Base-by-base conservation (phyloP, 257 asterid genomes). In the Nicotiana knightiana region DNA sequence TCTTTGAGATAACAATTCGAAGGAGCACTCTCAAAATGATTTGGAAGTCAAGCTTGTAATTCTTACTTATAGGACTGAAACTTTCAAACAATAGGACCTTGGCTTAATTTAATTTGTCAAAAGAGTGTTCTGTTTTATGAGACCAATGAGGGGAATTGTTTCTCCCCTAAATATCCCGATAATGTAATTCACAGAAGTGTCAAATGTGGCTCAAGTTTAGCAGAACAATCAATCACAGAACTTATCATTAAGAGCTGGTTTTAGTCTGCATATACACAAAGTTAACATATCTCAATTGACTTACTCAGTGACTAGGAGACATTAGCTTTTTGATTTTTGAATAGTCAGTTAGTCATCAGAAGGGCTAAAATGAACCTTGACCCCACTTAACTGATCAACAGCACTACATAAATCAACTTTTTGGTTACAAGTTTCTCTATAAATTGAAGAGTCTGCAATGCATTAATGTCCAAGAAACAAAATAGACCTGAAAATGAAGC, bases 361-460 rank as follows among this genome's bases (percentile, higher is more conserved):
- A 46, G 37, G 37, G 7, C 35, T 71, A 51, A 75, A 15, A 28
- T 24, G 46, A 75, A 51, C 28, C 46, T 75, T 51, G 79, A 75
- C 43, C 63, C 79, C 79, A 51, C 79, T 24, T 51, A 28, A 75
- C 26, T 28, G 16, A 51, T 30, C 33, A 64, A 64, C 43, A 28
- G 6, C 8, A 12, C 9, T 5, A 28, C 6, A 64, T 28, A 4
- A 9, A 61, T 61, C 11, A 12, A 9, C 11, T 3, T 9, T 18
- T 61, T 61, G 66, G 13, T 3, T 43, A 7, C 66, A 61, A 61
- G 32, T 51, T 48, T 73, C 9, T 51, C 28, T 75, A 75, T 75
- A 75, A 75, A 75, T 75, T 28, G 63, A 75, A 75, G 79, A 51
- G 80, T 51, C 64, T 51, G 30, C 28, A 54, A 73, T 15, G 61